phyloP scores from a whole-genome alignment of 2,329 filamentous ascomycete genomes.

The Davidsoniella virescens region DNA sequence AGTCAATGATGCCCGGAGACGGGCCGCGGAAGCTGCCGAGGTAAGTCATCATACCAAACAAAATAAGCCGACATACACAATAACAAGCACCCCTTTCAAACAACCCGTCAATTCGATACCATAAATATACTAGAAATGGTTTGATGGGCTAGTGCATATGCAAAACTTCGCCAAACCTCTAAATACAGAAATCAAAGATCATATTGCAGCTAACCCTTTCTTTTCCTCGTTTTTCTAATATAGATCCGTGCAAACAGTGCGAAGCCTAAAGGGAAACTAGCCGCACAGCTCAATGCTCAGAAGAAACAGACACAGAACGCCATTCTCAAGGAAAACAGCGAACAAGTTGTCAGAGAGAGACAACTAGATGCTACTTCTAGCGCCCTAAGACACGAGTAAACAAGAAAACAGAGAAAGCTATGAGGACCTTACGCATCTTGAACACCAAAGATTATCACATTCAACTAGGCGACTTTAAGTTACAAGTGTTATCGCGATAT shows the following conservation, averaged over 20 bases:
- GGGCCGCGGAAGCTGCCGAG: constrained; percentile 10
- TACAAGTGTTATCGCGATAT: too few species aligned
- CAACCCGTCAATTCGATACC: neutral
- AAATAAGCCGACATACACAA: neutral
- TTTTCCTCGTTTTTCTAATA: constrained; percentile 5
- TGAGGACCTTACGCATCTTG: too few species aligned
- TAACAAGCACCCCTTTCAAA: neutral
- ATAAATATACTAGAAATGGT: neutral
- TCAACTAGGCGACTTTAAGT: too few species aligned
- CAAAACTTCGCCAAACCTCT: neutral
- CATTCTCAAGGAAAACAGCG: constrained; percentile 51
- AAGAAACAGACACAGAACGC: constrained; percentile 55
- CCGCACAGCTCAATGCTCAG: constrained; percentile 54
- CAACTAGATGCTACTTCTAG: constrained; percentile 46
- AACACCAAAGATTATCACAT: too few species aligned
- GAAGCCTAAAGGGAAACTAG: constrained; percentile 50
- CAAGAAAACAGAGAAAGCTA: constrained; percentile 10
- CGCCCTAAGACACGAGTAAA: constrained; percentile 22
- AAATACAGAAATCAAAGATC: neutral
- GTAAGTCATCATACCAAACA: neutral
- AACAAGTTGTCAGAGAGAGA: constrained; percentile 45
- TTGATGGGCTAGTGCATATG: neutral
- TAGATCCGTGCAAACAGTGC: constrained; percentile 50
- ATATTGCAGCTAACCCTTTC: neutral
- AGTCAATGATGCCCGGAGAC: constrained; percentile 9